Evolutionary conservation across 345 rosid genomes (phyloP).

Genomic region (Viola odorata): DNA sequence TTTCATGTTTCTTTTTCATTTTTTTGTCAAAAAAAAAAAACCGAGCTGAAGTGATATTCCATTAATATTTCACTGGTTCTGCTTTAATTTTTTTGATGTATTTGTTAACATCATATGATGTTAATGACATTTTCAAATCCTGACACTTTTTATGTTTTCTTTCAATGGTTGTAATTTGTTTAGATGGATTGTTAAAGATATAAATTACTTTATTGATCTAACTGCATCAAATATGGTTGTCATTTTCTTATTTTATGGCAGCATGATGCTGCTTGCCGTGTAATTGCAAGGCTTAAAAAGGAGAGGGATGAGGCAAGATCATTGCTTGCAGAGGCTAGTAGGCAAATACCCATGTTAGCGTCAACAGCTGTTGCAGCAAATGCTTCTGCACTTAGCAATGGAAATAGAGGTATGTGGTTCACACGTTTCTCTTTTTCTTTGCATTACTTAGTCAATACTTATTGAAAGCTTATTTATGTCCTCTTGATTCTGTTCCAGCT

Average conservation of each 20-base stretch:
- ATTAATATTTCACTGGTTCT: too few relatives aligned
- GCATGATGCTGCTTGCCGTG: conserved; percentile 99
- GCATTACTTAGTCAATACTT: not conserved
- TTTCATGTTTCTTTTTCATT: not conserved
- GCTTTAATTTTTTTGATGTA: too few relatives aligned
- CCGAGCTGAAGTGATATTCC: too few relatives aligned
- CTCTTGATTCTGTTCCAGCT: conserved; percentile 13
- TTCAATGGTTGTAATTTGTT: too few relatives aligned
- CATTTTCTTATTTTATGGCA: conserved; percentile 24
- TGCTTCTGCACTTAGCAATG: conserved; percentile 62
- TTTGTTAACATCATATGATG: too few relatives aligned
- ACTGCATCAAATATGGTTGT: not conserved
- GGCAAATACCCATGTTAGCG: conserved; percentile 55
- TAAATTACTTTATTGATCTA: too few relatives aligned
- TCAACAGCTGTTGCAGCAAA: conserved; percentile 34
- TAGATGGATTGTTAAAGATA: too few relatives aligned
- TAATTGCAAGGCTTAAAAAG: conserved; percentile 91
- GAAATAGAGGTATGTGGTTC: conserved; percentile 58
- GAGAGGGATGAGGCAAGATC: conserved; percentile 89
- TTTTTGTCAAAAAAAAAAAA: too few relatives aligned
- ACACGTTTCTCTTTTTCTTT: conserved; percentile 7
- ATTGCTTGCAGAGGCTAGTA: conserved; percentile 73
- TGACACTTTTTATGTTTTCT: too few relatives aligned
- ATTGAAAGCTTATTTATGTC: conserved; percentile 9
- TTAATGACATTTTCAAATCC: too few relatives aligned